Evolutionary conservation across 129 eudicot genomes (phyloP).

Genomic region (Sambucus nigra): DNA sequence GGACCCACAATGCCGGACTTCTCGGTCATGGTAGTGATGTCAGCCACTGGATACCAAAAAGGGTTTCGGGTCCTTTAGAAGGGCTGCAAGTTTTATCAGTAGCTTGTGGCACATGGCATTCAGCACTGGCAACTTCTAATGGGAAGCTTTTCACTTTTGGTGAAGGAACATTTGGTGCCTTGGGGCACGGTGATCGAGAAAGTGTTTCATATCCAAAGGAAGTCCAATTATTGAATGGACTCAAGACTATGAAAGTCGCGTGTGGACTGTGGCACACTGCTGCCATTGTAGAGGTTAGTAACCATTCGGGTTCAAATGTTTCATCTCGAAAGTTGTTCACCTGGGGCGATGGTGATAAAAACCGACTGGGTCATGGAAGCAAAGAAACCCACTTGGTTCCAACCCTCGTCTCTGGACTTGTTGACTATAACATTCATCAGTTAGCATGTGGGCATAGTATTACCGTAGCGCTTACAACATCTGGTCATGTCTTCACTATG

Average conservation of each 20-base stretch:
- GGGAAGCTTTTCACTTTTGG: constrained; percentile 76
- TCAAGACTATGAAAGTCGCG: constrained; percentile 58
- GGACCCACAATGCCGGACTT: constrained; percentile 77
- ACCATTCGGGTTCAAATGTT: constrained; percentile 28
- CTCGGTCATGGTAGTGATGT: constrained; percentile 88
- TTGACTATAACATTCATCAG: constrained; percentile 76
- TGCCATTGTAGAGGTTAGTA: constrained; percentile 68
- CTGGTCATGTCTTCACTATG: constrained; percentile 84
- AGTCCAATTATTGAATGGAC: constrained; percentile 44
- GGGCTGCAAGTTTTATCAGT: constrained; percentile 65
- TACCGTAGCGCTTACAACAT: constrained; percentile 79
- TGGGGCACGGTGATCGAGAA: constrained; percentile 75
- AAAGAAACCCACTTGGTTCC: constrained; percentile 54
- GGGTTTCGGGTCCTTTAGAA: constrained; percentile 70
- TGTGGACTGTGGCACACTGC: constrained; percentile 98
- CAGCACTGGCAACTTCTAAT: constrained; percentile 50
- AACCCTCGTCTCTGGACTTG: constrained; percentile 55
- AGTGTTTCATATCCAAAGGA: constrained; percentile 58
- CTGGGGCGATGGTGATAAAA: constrained; percentile 93
- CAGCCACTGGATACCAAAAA: constrained; percentile 92
- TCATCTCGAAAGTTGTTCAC: constrained; percentile 63
- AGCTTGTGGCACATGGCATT: constrained; percentile 89
- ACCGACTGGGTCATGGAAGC: constrained; percentile 72
- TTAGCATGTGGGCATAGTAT: constrained; percentile 67
- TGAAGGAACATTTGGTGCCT: constrained; percentile 71